Evolutionary conservation across 2,329 filamentous ascomycete genomes (phyloP), one percentile per base, ranked within the genome.

Genomic region (Ophiostoma sp.): DNA sequence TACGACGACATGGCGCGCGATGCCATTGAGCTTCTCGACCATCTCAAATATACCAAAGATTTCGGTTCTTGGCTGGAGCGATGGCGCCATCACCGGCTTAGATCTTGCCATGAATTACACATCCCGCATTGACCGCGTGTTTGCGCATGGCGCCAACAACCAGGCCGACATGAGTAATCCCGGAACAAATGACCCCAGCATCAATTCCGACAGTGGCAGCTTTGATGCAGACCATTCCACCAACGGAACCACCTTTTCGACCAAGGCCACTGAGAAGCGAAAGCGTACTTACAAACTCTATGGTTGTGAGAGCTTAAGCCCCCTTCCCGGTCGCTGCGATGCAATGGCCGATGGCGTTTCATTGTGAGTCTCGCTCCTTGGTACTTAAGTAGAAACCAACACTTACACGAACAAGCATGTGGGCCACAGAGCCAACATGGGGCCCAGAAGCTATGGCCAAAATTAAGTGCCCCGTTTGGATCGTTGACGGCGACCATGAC

Each of bases 101-200:
- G 65, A 48, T 33, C 65, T 67, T 20, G 65, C 65, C 39, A 67
- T 67, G 65, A 67, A 67, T 23, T 67, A 48, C 39, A 67, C 65
- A 11, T 67, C 65, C 4, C 65, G 65, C 7, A 67, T 67, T 31
- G 65, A 67, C n/a, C 65, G 65, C 11, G 65, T 67, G 17, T 67
- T 67, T 67, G 65, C 65, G 11, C 65, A 67, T 23, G 65, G 65
- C 39, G 65, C 65, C 23, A 67, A 67, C 65, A 67, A 67, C 65
- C 65, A 67, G 23, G 65, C 65, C 39, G 23, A 67, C 8, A 67
- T 67, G 65, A 67, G 65, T 39, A 67, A 44, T 33, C 65, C 65
- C 15, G 65, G 65, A 44, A 67, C 65, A 31, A 67, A 67, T 13
- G 65, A 67, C 23, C 65, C 65, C 20, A 67, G 48, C 36, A 67